Evolutionary conservation across 2,329 filamentous ascomycete genomes (phyloP), one percentile per base, ranked within the genome.

Genomic region (Teratosphaeria epicoccoides): DNA sequence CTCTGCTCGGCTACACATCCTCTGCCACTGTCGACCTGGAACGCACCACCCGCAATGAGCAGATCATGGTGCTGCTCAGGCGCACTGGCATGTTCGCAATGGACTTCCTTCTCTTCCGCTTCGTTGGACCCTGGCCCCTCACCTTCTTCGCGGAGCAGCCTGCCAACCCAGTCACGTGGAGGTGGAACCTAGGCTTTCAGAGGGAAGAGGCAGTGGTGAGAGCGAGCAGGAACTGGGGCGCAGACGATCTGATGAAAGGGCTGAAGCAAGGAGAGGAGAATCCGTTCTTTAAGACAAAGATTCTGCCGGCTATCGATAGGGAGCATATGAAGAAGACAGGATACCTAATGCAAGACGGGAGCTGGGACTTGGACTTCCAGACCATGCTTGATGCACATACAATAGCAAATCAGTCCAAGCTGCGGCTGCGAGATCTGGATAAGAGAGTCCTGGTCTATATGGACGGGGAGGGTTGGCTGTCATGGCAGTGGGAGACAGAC

Each of bases 341-440:
- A 20, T 95, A 94, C 65, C 71, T 94, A 57, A 83, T 93, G 59
- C 86, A 95, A 76, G 87, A 90, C 65, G 80, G 78, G 55, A 79
- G 88, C 55, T 97, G 88, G 84, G 87, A 95, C 67, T 73, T 96
- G 54, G 89, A 95, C 66, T 96, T 90, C 78, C 76, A 76, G 46
- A 77, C 78, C 20, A 96, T 96, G 87, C 73, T 88, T 11, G 71
- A 77, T 55, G 88, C 87, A 3, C 85, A 88, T 45, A 71, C 72
- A 28, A 68, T 94, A 58, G 78, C 89, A 1, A 82, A 83, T 65
- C 73, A 76, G 26, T 82, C 81, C 61, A 73, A 76, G 20, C 53
- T 80, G 5, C 65, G 70, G 22, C 65, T 87, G 12, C 79, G 86
- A n/a, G 81, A 83, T 23, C 84, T 95, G 64, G 79, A 79, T 55